Percentiles rank a stretch among this genome's conserved stretches.
Conservation (phyloP, 208 protist species). For the Phytomonas francai region DNA sequence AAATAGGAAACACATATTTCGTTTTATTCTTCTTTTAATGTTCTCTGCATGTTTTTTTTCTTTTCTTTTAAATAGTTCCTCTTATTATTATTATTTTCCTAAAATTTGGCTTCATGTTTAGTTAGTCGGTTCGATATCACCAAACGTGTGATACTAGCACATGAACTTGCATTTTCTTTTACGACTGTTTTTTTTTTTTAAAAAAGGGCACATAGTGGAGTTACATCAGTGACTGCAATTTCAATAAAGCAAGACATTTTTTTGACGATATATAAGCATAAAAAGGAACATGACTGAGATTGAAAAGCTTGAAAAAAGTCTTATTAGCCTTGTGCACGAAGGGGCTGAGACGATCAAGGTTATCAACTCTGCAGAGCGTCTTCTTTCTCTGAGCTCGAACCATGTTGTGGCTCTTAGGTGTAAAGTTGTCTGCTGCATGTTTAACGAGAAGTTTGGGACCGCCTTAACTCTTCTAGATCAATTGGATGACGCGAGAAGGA, state of each 20-base stretch:
- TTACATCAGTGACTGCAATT: too few species aligned
- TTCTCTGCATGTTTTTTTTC: slow-evolving; percentile 15
- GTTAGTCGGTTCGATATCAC: too few species aligned
- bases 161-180: too few species aligned
- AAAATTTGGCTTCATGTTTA: too few species aligned
- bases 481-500: slow-evolving; percentile 13
- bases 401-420: slow-evolving; percentile 53
- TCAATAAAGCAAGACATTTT: slow-evolving; percentile 6
- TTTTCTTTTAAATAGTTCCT: too few species aligned
- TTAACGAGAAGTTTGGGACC: slow-evolving; percentile 51
- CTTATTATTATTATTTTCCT: too few species aligned
- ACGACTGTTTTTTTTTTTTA: not conserved
- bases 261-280: slow-evolving; percentile 5
- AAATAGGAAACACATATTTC: not conserved
- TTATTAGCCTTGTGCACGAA: slow-evolving; percentile 40
- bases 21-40: slow-evolving; percentile 14
- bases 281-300: slow-evolving; percentile 46
- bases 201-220: too few species aligned
- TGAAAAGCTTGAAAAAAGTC: slow-evolving; percentile 49
- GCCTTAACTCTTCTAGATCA: slow-evolving; percentile 53
- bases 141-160: too few species aligned
- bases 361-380: slow-evolving; percentile 45
- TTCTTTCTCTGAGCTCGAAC: slow-evolving; percentile 47
- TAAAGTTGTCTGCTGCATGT: slow-evolving; percentile 57
- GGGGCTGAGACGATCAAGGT: slow-evolving; percentile 39